phyloP scores from a whole-genome alignment of 2,329 filamentous ascomycete genomes.

The Phialophora verrucosa region DNA sequence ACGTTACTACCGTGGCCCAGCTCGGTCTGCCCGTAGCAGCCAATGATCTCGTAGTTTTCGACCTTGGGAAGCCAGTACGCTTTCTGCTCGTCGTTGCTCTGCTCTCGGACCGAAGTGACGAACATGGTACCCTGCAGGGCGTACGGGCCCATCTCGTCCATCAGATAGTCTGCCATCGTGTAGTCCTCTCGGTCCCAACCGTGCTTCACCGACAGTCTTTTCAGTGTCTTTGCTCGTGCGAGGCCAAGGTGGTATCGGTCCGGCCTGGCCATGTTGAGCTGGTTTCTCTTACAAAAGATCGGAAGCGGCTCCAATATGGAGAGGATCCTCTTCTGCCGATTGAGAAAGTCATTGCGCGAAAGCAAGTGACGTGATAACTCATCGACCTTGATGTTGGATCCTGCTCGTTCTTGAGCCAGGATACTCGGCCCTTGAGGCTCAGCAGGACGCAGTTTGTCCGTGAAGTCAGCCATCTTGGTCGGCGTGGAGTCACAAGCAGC shows the following conservation, averaged over 20 bases:
- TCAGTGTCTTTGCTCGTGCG: slow-evolving; percentile 58
- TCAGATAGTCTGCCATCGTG: slow-evolving; percentile 58
- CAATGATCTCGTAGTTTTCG: slow-evolving; percentile 57
- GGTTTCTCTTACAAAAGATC: slow-evolving; percentile 58
- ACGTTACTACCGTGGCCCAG: slow-evolving; percentile 61
- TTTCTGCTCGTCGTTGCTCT: slow-evolving; percentile 55
- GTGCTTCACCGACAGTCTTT: slow-evolving; percentile 53
- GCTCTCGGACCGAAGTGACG: slow-evolving; percentile 57
- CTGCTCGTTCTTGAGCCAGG: slow-evolving; percentile 52
- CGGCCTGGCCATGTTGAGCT: slow-evolving; percentile 58
- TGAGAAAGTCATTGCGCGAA: slow-evolving; percentile 54
- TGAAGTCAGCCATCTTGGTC: slow-evolving; percentile 52
- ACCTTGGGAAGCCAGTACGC: slow-evolving; percentile 58
- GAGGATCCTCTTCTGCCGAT: slow-evolving; percentile 55
- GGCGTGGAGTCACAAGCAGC: background rate
- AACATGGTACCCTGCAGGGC: slow-evolving; percentile 59
- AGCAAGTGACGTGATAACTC: slow-evolving; percentile 57
- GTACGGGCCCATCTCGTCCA: slow-evolving; percentile 61
- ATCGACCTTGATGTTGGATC: slow-evolving; percentile 52
- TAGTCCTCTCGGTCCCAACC: slow-evolving; percentile 58
- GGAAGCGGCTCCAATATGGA: slow-evolving; percentile 53
- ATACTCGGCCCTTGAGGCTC: slow-evolving; percentile 54
- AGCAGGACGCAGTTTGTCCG: slow-evolving; percentile 55
- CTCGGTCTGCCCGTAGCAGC: slow-evolving; percentile 60
- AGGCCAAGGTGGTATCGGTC: slow-evolving; percentile 60